phyloP scores from a whole-genome alignment of 805 yeast species.

The Kuraishia hungarica region DNA sequence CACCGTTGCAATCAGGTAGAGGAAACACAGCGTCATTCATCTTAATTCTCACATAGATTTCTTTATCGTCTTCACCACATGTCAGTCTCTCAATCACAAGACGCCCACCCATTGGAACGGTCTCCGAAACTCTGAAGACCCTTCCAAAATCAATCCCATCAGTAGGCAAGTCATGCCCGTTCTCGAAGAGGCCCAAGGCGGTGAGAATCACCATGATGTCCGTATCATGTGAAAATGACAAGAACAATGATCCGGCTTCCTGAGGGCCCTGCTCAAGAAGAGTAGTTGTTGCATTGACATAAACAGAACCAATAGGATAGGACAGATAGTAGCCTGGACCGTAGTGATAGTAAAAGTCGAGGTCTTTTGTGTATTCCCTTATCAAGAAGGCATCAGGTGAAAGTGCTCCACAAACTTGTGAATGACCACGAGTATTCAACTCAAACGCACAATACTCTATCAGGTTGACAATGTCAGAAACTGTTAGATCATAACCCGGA shows the following conservation, averaged over 20 bases:
- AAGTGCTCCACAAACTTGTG: slow-evolving; percentile 60
- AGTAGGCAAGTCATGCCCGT: slow-evolving; percentile 32
- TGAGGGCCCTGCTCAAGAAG: slow-evolving; percentile 9
- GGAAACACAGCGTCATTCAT: slow-evolving; percentile 51
- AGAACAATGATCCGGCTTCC: slow-evolving; percentile 38
- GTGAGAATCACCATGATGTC: slow-evolving; percentile 53
- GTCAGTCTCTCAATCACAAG: slow-evolving; percentile 39
- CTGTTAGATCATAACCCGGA: slow-evolving; percentile 43
- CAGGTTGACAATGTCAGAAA: slow-evolving; percentile 41
- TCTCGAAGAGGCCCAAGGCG: slow-evolving; percentile 51
- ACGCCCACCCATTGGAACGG: slow-evolving; percentile 53
- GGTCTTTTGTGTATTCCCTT: slow-evolving; percentile 52
- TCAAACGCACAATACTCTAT: slow-evolving; percentile 70
- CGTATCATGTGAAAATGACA: slow-evolving; percentile 72
- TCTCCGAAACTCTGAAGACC: slow-evolving; percentile 32
- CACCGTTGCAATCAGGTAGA: slow-evolving; percentile 34
- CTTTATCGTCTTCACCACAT: slow-evolving; percentile 20
- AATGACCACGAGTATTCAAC: slow-evolving; percentile 57
- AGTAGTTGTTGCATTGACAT: slow-evolving; percentile 36
- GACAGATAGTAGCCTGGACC: slow-evolving; percentile 58
- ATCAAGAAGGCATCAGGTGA: slow-evolving; percentile 60
- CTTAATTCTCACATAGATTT: slow-evolving; percentile 35
- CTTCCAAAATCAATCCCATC: slow-evolving; percentile 34
- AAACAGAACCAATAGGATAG: slow-evolving; percentile 52
- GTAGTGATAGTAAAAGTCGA: slow-evolving; percentile 48